Percentiles rank a stretch among this genome's conserved stretches.
Conservation (phyloP, 2,329 filamentous ascomycete genomes). For the Arthroderma sp. region DNA sequence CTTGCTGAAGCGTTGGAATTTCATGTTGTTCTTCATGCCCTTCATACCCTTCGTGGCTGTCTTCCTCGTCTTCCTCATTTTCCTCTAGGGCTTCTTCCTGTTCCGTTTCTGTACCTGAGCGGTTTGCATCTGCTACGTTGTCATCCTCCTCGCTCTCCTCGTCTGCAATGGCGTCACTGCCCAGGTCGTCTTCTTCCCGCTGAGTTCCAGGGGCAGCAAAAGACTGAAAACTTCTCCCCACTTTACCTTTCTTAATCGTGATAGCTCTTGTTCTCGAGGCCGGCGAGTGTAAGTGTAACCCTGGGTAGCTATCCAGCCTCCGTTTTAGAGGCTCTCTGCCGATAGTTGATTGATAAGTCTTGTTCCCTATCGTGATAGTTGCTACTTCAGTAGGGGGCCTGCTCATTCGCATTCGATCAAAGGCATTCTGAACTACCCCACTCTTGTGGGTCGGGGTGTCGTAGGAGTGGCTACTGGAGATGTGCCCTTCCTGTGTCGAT, state of each 20-base stretch:
- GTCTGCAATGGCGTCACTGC: slow-evolving; percentile 15
- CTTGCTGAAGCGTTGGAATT: slow-evolving; percentile 8
- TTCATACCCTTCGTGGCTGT: slow-evolving; percentile 18
- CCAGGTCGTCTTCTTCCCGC: slow-evolving; percentile 17
- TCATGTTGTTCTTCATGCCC: slow-evolving; percentile 14
- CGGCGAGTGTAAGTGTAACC: not conserved
- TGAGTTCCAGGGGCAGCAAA: slow-evolving; percentile 47
- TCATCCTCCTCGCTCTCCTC: slow-evolving; percentile 24
- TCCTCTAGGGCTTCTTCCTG: slow-evolving; percentile 17
- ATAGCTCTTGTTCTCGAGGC: not conserved
- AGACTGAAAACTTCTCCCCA: slow-evolving; percentile 37
- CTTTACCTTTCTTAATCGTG: slow-evolving; percentile 23
- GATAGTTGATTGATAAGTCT: slow-evolving; percentile 53
- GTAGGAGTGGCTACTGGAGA: not conserved
- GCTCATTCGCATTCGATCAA: slow-evolving; percentile 53
- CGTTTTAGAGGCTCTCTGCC: slow-evolving; percentile 40
- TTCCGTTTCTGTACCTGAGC: slow-evolving; percentile 10
- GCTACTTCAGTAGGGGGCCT: slow-evolving; percentile 52
- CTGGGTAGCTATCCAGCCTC: slow-evolving; percentile 16
- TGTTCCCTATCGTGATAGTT: slow-evolving; percentile 62
- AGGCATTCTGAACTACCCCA: slow-evolving; percentile 47
- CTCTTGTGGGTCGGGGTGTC: slow-evolving; percentile 4
- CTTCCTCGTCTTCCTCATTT: slow-evolving; percentile 22
- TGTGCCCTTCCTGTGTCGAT: not conserved
- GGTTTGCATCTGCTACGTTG: slow-evolving; percentile 13